Base-by-base conservation (phyloP, 2,329 filamentous ascomycete species). In the Tolypocladium ovalisporum region DNA sequence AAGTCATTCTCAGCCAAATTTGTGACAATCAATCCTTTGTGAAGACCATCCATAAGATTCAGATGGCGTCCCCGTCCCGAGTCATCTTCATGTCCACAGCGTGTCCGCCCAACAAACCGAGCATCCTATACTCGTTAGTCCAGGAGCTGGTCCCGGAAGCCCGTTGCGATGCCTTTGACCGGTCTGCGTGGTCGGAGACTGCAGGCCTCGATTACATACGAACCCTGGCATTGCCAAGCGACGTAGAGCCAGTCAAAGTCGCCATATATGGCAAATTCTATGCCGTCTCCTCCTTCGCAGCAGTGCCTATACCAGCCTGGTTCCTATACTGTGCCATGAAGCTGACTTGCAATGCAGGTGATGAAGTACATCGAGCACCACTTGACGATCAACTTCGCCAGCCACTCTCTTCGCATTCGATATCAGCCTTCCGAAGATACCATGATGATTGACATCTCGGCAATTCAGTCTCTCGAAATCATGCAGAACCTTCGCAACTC, bases 371-470 rank as follows among this genome's bases (percentile, higher is more conserved):
- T 95, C 52, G 88, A 96, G 58, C 71, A 87, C 1, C 82, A 84
- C 8, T 79, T 90, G 60, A 78, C 78, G 4, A 79, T 87, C 59
- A 83, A 79, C 0, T 94, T 63, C 32, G 58, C 62, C 49, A 56
- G 58, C 9, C 57, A 63, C 51, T 62, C 62, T 29, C 56, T 63
- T 96, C 67, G 79, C 84, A 87, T 97, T 66, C 87, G 85, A 61
- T 97, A 96, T 63, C 87, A 93, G 65, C 88, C 91, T 1, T 91
- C 90, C 0, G 89, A 96, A 67, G 89, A 93, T 29, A 89, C 90
- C 0, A 96, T 97, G 92, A 90, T 96, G 82, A 95, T 97, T 64
- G 93, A 97, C 65, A 79, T 94, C 2, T 87, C 90, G 0, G 96
- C 92, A 0, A 90, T 97, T 34, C 81, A 86, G 40, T 90, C 90